These are phyloP conservation scores for Comarum palustre DNA, from an alignment of 306 rosid species.

Conservation along the genomic window DNA sequence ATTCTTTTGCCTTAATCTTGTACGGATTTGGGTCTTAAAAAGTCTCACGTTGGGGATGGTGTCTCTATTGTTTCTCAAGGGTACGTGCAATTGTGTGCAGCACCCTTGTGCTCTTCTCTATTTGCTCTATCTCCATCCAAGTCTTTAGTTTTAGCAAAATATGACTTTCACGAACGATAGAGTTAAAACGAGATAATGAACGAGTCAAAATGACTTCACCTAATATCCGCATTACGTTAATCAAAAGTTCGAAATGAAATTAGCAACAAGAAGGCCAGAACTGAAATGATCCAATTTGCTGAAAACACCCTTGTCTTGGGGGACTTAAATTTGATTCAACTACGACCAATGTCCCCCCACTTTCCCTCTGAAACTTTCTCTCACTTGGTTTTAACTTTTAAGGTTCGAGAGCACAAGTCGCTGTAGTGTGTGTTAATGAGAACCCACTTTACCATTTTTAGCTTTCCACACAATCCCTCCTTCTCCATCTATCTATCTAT, in stretches of 20 bases:
- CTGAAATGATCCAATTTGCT: background rate
- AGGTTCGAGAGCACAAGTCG: slow-evolving; percentile 63
- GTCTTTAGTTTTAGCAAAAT: background rate
- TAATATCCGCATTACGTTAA: no score
- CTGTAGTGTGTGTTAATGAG: slow-evolving; percentile 22
- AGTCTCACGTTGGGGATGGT: background rate
- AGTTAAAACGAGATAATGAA: background rate
- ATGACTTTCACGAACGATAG: no score
- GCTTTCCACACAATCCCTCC: slow-evolving; percentile 9
- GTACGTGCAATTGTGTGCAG: background rate
- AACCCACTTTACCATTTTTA: slow-evolving; percentile 6
- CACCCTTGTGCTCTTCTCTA: background rate
- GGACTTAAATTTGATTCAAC: background rate
- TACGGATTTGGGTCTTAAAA: background rate
- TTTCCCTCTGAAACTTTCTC: slow-evolving; percentile 16
- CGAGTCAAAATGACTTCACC: background rate
- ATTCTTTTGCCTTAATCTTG: background rate
- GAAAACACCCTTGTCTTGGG: background rate
- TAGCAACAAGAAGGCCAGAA: background rate
- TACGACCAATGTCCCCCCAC: background rate
- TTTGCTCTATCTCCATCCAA: background rate
- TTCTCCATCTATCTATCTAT: background rate
- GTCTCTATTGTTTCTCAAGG: background rate
- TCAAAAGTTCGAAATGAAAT: background rate
- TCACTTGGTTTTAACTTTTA: slow-evolving; percentile 31